Percentiles rank a stretch among this genome's conserved stretches.
These are phyloP conservation scores for Phytophthora colocasiae DNA, from an alignment of 352 stramenopile genomes.

Conservation along the genomic window DNA sequence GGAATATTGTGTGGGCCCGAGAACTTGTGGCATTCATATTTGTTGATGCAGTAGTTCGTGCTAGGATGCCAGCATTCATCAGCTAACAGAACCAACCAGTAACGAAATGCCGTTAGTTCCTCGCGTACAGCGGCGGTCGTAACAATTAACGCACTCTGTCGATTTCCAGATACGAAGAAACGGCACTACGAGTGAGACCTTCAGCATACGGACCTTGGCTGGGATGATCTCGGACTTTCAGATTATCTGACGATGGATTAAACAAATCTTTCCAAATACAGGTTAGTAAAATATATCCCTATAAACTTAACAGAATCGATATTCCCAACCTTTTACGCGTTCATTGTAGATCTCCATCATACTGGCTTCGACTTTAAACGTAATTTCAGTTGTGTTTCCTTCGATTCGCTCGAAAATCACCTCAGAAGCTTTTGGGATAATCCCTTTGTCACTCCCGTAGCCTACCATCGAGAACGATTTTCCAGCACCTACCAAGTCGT, in stretches of 20 bases:
- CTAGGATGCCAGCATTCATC: slow-evolving; percentile 87
- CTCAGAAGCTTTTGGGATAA: slow-evolving; percentile 82
- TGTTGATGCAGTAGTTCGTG: slow-evolving; percentile 82
- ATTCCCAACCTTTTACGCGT: slow-evolving; percentile 72
- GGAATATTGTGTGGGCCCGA: slow-evolving; percentile 84
- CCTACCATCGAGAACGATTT: slow-evolving; percentile 92
- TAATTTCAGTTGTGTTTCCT: slow-evolving; percentile 48
- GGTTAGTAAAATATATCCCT: no score
- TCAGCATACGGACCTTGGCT: slow-evolving; percentile 87
- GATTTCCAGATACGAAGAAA: slow-evolving; percentile 87
- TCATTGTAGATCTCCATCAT: slow-evolving; percentile 94
- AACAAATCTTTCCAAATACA: slow-evolving; percentile 67
- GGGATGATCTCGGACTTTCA: slow-evolving; percentile 90
- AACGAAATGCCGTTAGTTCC: neutral
- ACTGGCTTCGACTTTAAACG: slow-evolving; percentile 87
- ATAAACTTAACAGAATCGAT: no score
- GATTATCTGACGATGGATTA: slow-evolving; percentile 81
- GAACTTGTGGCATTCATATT: slow-evolving; percentile 91
- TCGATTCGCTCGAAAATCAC: slow-evolving; percentile 89
- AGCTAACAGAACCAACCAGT: slow-evolving; percentile 40
- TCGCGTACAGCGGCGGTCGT: neutral
- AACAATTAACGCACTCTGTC: slow-evolving; percentile 45
- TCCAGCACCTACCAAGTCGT: slow-evolving; percentile 49
- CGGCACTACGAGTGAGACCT: slow-evolving; percentile 77
- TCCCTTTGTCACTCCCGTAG: slow-evolving; percentile 82